Base-by-base conservation (phyloP, 78 protist species). In the Dictyostelium citrinum region DNA sequence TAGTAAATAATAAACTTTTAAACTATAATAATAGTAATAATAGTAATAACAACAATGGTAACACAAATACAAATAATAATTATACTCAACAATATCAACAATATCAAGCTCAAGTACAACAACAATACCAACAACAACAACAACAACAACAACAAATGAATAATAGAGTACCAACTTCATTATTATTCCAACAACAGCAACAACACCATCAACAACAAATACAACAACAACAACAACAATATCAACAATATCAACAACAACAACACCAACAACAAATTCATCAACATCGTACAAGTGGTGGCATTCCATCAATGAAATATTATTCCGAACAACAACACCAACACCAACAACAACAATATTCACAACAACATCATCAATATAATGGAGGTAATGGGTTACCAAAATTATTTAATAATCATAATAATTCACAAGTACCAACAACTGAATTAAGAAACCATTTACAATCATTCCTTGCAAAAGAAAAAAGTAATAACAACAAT, bases 1-100 rank as follows among this genome's bases (percentile, higher is more conserved):
- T 78, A 45, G 85, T 78, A 35, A 88, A 67, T 82, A 88, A 88
- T 82, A 85, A 85, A 60, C 24, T 85, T 22, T 76, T 85, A 80
- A 60, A 74, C 5, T 41, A 51, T 72, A 55, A 58, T 49, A 72
- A 46, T n/a, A 60, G 39, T 33, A 72, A 31, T 7, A 75, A 1
- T 14, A 10, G 14, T 5, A 20, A 5, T 76, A 76, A 24, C 31
- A 68, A 29, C 11, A 31, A 31, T 16, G 33, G 11, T 70, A 27
- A 37, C 3, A 43, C 5, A 9, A 43, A 43, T 43, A 43, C 4
- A 6, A 43, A 43, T 10, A 31, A 33, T 20, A 64, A 64, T 64
- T n/a, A 29, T 27, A 24, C 11, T 43, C 58, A 37, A 74, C 76
- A 77, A 74, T 82, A 74, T 31, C 76, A 77, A 58, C 55, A 45